Evolutionary conservation across 805 yeast species (phyloP).

Genomic region (Nematodospora valgi): DNA sequence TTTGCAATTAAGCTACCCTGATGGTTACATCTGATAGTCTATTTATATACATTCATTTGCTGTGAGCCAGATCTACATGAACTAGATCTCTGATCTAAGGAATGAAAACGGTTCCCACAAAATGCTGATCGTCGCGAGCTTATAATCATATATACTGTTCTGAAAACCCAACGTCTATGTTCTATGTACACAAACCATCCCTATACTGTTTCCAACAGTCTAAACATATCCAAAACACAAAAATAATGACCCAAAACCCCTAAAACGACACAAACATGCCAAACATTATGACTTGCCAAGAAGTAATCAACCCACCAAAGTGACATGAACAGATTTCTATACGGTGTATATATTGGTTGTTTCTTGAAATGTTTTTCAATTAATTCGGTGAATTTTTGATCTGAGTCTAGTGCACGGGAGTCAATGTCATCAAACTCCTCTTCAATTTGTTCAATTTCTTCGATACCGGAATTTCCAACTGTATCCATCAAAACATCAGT

Average conservation of each 20-base stretch:
- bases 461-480: slow-evolving; percentile 35
- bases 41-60: too few species aligned
- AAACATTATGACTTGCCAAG: slow-evolving; percentile 78
- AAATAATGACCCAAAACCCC: slow-evolving; percentile 89
- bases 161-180: too few species aligned
- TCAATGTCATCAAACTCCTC: slow-evolving; percentile 23
- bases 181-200: too few species aligned
- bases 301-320: slow-evolving; percentile 84
- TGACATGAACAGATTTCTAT: slow-evolving; percentile 42
- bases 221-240: slow-evolving; percentile 72
- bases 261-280: slow-evolving; percentile 89
- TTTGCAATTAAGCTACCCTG: too few species aligned
- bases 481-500: slow-evolving; percentile 31
- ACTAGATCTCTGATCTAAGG: too few species aligned
- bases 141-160: too few species aligned
- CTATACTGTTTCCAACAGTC: slow-evolving; percentile 21
- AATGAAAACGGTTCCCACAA: too few species aligned
- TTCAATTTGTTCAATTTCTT: slow-evolving; percentile 31
- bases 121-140: too few species aligned
- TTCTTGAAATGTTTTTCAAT: slow-evolving; percentile 36
- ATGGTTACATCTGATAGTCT: too few species aligned
- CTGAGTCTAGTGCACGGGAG: slow-evolving; percentile 12
- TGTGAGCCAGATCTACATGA: too few species aligned
- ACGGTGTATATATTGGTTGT: slow-evolving; percentile 30
- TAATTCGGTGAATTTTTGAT: slow-evolving; percentile 24